A percentile compares a stretch with the other conserved stretches of the same genome.
phyloP scores from a whole-genome alignment of 257 asterid genomes.

The Leonotis leonurus region DNA sequence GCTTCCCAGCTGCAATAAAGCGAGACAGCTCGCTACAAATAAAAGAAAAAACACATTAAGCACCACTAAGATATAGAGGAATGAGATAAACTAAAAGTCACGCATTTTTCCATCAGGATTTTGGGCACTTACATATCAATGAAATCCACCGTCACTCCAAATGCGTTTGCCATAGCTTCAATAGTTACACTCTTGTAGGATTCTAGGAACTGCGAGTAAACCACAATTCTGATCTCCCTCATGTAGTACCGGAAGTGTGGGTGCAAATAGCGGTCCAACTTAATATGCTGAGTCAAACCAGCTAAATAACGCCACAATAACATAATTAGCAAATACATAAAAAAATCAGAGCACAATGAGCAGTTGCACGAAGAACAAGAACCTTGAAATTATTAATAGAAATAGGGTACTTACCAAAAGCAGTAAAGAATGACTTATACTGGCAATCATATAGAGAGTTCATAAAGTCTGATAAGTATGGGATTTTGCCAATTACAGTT shows the following conservation, averaged over 20 bases:
- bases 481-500: conserved; percentile 77
- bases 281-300: conserved; percentile 69
- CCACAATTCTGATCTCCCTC: conserved; percentile 76
- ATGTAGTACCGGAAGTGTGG: conserved; percentile 76
- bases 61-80: neutral
- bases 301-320: conserved; percentile 39
- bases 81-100: neutral
- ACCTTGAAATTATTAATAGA: neutral
- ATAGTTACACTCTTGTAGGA: conserved; percentile 79
- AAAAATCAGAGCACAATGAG: neutral
- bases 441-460: conserved; percentile 81
- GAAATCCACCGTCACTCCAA: conserved; percentile 75
- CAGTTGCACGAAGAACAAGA: conserved; percentile 1
- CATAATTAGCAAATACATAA: neutral
- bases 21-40: conserved; percentile 67
- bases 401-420: conserved; percentile 55
- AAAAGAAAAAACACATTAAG: neutral
- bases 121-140: conserved; percentile 53
- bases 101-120: neutral
- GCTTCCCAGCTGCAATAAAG: conserved; percentile 77
- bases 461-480: conserved; percentile 62
- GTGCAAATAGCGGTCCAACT: conserved; percentile 69
- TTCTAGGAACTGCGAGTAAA: conserved; percentile 84
- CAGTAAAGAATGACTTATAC: conserved; percentile 71
- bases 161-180: conserved; percentile 85